phyloP scores from a whole-genome alignment of 116 monocot genomes.

The Posidonia oceanica region DNA sequence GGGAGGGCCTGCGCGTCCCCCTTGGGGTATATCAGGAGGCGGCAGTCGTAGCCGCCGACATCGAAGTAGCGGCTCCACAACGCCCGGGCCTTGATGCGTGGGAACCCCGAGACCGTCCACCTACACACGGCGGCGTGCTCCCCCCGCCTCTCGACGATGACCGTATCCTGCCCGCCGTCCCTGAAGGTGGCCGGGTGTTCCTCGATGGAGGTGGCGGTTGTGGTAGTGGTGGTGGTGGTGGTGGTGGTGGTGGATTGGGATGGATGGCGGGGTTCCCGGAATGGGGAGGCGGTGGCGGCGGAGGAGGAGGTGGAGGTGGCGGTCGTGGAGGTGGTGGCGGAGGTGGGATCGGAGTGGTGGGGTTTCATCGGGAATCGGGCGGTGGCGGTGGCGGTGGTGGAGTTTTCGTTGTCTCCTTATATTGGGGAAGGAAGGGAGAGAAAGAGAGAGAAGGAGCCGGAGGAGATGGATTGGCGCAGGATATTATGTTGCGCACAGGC shows the following conservation, averaged over 20 bases:
- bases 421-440: too few relatives aligned
- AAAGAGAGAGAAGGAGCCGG: too few relatives aligned
- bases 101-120: constrained; percentile 48
- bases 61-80: constrained; percentile 92
- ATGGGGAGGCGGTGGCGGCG: not conserved
- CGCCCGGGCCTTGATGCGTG: constrained; percentile 45
- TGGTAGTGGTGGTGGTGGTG: not conserved
- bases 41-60: constrained; percentile 86
- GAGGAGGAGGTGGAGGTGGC: constrained; percentile 3
- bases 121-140: constrained; percentile 46
- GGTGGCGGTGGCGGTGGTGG: not conserved
- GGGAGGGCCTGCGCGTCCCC: constrained; percentile 94
- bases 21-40: constrained; percentile 76
- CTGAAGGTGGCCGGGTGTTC: not conserved
- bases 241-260: not conserved
- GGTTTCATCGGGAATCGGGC: constrained; percentile 7
- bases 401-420: not conserved
- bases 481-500: too few relatives aligned
- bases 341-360: not conserved
- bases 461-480: too few relatives aligned
- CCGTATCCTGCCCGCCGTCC: constrained; percentile 18
- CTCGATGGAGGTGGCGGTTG: not conserved
- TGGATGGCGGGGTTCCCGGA: not conserved
- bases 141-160: constrained; percentile 34
- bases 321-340: constrained; percentile 1